These are phyloP conservation scores for Colletotrichum abscissum DNA, from an alignment of 2,329 filamentous ascomycete genomes.

Conservation along the genomic window DNA sequence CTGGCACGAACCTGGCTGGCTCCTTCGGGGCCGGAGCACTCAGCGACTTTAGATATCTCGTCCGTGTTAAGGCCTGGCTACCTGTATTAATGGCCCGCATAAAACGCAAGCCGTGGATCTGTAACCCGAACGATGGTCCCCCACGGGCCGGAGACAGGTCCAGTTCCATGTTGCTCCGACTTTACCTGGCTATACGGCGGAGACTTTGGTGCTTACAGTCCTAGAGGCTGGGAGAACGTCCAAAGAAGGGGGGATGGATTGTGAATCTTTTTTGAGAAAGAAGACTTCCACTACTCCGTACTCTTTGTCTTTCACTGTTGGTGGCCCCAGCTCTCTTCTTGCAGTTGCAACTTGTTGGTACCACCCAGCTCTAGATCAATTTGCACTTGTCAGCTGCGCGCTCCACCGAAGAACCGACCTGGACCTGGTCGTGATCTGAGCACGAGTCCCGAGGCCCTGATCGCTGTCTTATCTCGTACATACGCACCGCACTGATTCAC, in stretches of 20 bases:
- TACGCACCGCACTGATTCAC: constrained; percentile 1
- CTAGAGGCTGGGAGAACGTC: too few species aligned
- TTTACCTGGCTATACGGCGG: neutral
- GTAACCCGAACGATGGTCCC: neutral
- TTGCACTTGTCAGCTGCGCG: neutral
- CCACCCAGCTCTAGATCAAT: neutral
- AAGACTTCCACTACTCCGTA: neutral
- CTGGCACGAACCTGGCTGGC: neutral
- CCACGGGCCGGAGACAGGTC: neutral
- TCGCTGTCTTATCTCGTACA: constrained; percentile 13
- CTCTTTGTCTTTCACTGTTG: neutral
- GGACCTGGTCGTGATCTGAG: constrained; percentile 19
- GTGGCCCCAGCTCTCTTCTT: neutral
- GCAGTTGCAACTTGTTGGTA: neutral
- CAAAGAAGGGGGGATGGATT: neutral
- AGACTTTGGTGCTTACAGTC: neutral
- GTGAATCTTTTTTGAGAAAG: neutral
- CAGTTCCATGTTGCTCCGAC: neutral
- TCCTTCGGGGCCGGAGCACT: constrained; percentile 6
- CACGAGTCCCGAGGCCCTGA: constrained; percentile 25
- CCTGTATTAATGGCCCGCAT: constrained; percentile 10
- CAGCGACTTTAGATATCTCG: constrained; percentile 13
- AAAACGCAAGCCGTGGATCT: constrained; percentile 15
- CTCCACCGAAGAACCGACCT: neutral
- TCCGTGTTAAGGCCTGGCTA: neutral